Evolutionary conservation across 73 alveolate genomes (phyloP), one percentile per base, ranked within the genome.

Genomic region (Uronychia setigera): DNA sequence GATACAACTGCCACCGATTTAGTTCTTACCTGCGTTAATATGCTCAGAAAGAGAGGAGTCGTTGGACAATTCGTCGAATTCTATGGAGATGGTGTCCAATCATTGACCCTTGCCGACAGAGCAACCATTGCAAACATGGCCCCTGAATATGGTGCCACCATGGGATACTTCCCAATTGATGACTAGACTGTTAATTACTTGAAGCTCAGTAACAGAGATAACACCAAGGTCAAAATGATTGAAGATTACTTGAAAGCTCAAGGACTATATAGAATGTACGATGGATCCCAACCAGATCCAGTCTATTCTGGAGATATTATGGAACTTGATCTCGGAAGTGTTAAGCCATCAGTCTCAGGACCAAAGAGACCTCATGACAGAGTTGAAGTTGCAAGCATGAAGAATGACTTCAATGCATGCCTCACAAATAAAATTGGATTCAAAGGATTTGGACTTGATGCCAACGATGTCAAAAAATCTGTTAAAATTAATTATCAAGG

Each of bases 31-130:
- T 82, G 85, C 82, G 88, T 86, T 26, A 78, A 92, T 77, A 92
- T 94, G 96, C 95, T 96, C 76, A 94, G 98, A 94, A 89, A 96
- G 94, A 88, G 98, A 87, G 99, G 99, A n/a, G 98, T 96, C 33
- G 97, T 94, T n/a, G 97, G 98, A 31, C 92, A 96, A 76, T 96
- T 96, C 84, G 99, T 96, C n/a, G 99, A 96, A 85, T 94, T 92
- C 96, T 94, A 46, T 90, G 99, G 99, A 35, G 91, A 94, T 35
- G 99, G 99, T 31, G 94, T 89, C 85, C 84, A 81, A 32, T 33
- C 80, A 31, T 88, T 96, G 28, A 76, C 95, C 74, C 88, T 96
- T 28, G 97, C 99, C 30, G 98, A 96, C 77, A 89, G 99, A 81
- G 99, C 98, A 29, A 96, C 98, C 0, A 87, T 94, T 58, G 95